Evolutionary conservation across 2,329 filamentous ascomycete genomes (phyloP).

Genomic region (Xylariaceae sp.): DNA sequence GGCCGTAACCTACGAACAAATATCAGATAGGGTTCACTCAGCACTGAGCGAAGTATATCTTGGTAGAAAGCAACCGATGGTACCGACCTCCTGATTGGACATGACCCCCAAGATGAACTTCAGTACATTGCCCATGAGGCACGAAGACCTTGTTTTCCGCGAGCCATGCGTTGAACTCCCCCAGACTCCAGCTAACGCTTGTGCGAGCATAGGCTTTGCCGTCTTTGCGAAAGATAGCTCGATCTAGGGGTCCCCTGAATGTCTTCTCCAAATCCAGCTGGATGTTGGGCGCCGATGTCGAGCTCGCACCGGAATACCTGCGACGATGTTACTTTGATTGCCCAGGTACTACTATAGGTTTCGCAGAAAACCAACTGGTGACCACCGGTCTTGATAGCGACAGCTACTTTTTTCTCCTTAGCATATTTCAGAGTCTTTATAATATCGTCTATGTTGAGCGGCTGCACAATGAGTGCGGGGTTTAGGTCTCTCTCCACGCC

Average conservation of each 20-base stretch:
- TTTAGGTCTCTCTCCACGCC: slow-evolving; percentile 39
- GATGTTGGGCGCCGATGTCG: slow-evolving; percentile 41
- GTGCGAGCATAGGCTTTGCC: slow-evolving; percentile 34
- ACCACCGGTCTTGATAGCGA: slow-evolving; percentile 45
- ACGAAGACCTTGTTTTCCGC: slow-evolving; percentile 39
- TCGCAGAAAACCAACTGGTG: too few species aligned
- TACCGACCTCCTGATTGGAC: slow-evolving; percentile 41
- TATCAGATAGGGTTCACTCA: neutral
- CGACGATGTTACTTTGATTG: too few species aligned
- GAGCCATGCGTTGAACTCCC: slow-evolving; percentile 41
- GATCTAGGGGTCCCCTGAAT: slow-evolving; percentile 32
- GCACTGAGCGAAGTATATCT: neutral
- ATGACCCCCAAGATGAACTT: slow-evolving; percentile 44
- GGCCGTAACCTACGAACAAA: slow-evolving; percentile 35
- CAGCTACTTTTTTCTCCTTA: slow-evolving; percentile 35
- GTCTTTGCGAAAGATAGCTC: slow-evolving; percentile 30
- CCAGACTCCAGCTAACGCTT: slow-evolving; percentile 39
- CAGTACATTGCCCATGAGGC: slow-evolving; percentile 43
- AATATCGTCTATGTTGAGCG: slow-evolving; percentile 41
- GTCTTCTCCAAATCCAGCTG: slow-evolving; percentile 42
- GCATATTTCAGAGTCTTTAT: slow-evolving; percentile 38
- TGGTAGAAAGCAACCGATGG: neutral
- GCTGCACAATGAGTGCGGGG: slow-evolving; percentile 42
- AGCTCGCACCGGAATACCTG: slow-evolving; percentile 48
- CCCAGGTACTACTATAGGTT: too few species aligned